Percentiles rank a stretch among this genome's conserved stretches.
phyloP scores from a whole-genome alignment of 768 basidiomycete genomes.

The Mycena albidolilacea region DNA sequence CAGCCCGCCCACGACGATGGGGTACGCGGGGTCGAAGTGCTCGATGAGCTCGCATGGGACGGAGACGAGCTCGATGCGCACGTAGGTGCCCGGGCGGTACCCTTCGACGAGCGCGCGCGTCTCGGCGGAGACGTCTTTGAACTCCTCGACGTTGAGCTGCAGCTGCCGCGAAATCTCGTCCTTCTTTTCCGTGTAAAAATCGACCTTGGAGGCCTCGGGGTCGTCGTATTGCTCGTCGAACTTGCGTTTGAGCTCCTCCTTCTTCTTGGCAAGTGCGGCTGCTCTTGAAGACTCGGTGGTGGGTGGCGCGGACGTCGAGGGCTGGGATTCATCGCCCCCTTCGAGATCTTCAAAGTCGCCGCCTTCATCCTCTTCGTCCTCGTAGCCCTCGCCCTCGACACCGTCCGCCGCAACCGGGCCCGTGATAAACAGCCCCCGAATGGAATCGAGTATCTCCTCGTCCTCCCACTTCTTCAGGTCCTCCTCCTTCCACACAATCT shows the following conservation, averaged over 20 bases:
- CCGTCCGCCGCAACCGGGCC: slow-evolving; percentile 62
- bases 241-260: slow-evolving; percentile 92
- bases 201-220: slow-evolving; percentile 80
- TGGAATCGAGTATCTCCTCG: slow-evolving; percentile 87
- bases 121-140: slow-evolving; percentile 82
- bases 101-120: slow-evolving; percentile 91
- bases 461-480: slow-evolving; percentile 85
- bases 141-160: slow-evolving; percentile 87
- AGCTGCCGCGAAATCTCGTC: slow-evolving; percentile 91
- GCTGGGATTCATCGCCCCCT: slow-evolving; percentile 47
- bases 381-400: slow-evolving; percentile 53
- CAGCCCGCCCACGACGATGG: slow-evolving; percentile 93
- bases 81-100: slow-evolving; percentile 90
- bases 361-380: slow-evolving; percentile 58
- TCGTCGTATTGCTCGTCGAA: slow-evolving; percentile 99
- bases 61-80: slow-evolving; percentile 88
- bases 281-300: slow-evolving; percentile 55
- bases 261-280: slow-evolving; percentile 83
- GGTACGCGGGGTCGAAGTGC: slow-evolving; percentile 92
- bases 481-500: slow-evolving; percentile 66
- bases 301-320: slow-evolving; percentile 40
- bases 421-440: slow-evolving; percentile 91
- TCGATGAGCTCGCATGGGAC: slow-evolving; percentile 95
- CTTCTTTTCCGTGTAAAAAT: slow-evolving; percentile 94
- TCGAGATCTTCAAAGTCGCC: slow-evolving; percentile 62